Evolutionary conservation across 495 filamentous ascomycete species (phyloP).

Genomic region (Glarea lozoyensis): DNA sequence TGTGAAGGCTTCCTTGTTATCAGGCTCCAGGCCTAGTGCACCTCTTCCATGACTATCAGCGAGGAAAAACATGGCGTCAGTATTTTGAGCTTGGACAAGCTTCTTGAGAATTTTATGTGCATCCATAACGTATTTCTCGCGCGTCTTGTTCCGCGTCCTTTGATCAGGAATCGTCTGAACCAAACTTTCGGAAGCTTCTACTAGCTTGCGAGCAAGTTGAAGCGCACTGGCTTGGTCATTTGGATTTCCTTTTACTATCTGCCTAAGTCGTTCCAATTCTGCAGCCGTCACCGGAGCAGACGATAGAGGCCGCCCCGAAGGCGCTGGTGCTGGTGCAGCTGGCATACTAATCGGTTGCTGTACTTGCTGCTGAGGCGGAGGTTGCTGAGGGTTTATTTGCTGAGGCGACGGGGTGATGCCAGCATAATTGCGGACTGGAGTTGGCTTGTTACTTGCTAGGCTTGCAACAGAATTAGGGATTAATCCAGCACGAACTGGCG

Average conservation of each 20-base stretch:
- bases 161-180: conserved; percentile 65
- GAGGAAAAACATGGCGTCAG: conserved; percentile 89
- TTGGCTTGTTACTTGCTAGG: conserved; percentile 36
- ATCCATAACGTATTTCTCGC: conserved; percentile 77
- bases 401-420: conserved; percentile 26
- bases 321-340: conserved; percentile 52
- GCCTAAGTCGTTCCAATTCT: conserved; percentile 68
- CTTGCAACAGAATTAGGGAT: conserved; percentile 47
- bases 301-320: conserved; percentile 26
- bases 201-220: conserved; percentile 70
- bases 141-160: conserved; percentile 62
- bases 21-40: conserved; percentile 55
- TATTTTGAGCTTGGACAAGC: conserved; percentile 51
- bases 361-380: not conserved
- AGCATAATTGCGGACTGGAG: conserved; percentile 67
- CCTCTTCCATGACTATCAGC: conserved; percentile 86
- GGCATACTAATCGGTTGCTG: no score
- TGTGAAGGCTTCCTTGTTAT: conserved; percentile 82
- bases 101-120: conserved; percentile 88
- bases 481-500: conserved; percentile 70
- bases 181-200: conserved; percentile 74
- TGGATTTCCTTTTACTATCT: conserved; percentile 56
- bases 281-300: conserved; percentile 58
- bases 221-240: conserved; percentile 63
- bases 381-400: conserved; percentile 15